Conservation (phyloP, 257 asterid genomes). For the Leptodermis oblonga region DNA sequence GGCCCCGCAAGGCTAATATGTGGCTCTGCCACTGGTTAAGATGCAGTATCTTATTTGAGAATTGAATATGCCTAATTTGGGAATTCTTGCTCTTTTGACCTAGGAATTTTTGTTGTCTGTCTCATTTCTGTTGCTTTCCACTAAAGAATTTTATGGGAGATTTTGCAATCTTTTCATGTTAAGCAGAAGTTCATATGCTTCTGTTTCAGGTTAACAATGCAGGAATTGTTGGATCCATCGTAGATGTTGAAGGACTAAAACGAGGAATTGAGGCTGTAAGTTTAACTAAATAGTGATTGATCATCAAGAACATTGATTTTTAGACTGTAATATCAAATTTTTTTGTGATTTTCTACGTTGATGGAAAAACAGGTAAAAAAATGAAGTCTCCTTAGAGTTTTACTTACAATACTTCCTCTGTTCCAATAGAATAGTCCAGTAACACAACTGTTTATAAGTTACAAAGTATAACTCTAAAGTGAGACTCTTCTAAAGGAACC, state of each 20-base stretch:
- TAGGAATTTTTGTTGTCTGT: not conserved
- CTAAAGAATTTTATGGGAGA: not conserved
- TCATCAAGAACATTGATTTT: not conserved
- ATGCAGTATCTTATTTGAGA: not conserved
- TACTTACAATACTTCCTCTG: no score
- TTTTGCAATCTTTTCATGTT: not conserved
- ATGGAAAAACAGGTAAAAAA: not conserved
- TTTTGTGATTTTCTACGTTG: not conserved
- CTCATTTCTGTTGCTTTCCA: not conserved
- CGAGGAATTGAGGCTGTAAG: not conserved
- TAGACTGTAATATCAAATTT: not conserved
- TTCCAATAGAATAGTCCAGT: no score
- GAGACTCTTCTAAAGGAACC: no score
- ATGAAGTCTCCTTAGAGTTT: not conserved
- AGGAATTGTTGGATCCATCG: conserved; percentile 39
- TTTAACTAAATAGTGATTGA: not conserved
- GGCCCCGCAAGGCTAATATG: no score
- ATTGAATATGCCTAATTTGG: not conserved
- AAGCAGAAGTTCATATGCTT: not conserved
- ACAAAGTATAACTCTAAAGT: no score
- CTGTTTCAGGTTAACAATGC: conserved; percentile 61
- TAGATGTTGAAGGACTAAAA: conserved; percentile 26
- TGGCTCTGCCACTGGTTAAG: no score
- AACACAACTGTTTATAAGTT: no score
- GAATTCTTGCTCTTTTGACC: not conserved